These are phyloP conservation scores for Mycosphaerella arachidis DNA, from an alignment of 2,329 filamentous ascomycete species.

Conservation along the genomic window DNA sequence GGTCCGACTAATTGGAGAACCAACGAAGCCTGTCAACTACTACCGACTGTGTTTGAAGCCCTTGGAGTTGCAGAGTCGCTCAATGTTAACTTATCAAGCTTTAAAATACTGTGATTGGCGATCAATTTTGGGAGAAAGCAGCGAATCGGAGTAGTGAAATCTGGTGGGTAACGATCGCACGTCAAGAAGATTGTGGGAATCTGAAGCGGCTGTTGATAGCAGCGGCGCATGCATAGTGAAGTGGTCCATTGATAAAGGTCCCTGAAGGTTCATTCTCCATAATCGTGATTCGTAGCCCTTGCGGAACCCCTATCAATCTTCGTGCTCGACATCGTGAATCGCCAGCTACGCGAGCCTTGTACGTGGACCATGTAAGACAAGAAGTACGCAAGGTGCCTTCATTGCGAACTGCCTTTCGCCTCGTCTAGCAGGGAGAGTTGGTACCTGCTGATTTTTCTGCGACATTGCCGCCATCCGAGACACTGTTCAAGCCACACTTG, in stretches of 20 bases:
- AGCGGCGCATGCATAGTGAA: neutral
- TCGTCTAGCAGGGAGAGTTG: neutral
- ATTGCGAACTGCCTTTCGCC: neutral
- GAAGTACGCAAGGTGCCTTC: neutral
- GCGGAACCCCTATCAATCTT: neutral
- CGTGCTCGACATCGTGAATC: neutral
- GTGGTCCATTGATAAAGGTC: neutral
- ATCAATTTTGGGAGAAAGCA: too few species aligned
- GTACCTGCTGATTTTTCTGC: conserved; percentile 1
- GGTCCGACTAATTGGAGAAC: too few species aligned
- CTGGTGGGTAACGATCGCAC: neutral
- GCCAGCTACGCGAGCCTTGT: neutral
- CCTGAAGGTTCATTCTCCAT: neutral
- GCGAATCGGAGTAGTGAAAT: too few species aligned
- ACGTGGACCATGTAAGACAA: neutral
- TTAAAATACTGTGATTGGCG: too few species aligned
- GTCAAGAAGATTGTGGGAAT: neutral
- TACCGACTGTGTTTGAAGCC: too few species aligned
- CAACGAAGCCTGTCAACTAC: too few species aligned
- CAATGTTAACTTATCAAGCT: too few species aligned
- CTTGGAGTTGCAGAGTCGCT: too few species aligned
- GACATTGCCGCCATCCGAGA: neutral
- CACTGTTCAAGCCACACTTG: neutral
- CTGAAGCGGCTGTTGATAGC: conserved; percentile 2
- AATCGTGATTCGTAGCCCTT: neutral